Evolutionary conservation across 1,284 basidiomycete genomes (phyloP).

Genomic region (Papiliotrema fonsecae): DNA sequence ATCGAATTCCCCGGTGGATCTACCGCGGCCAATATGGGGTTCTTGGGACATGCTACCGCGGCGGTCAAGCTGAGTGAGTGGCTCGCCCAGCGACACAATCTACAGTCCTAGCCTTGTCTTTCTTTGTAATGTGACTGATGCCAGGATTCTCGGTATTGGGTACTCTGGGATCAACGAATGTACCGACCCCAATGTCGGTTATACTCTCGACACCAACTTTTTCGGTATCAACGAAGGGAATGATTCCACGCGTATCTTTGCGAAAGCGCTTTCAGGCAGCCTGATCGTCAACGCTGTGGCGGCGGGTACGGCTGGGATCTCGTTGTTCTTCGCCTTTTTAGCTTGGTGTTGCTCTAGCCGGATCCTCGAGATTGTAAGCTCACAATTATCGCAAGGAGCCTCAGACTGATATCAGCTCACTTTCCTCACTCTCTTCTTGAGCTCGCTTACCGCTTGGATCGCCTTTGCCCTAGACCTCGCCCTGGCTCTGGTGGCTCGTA

Average conservation of each 20-base stretch:
- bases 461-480: conserved; percentile 33
- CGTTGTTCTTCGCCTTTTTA: conserved; percentile 27
- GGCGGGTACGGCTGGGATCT: conserved; percentile 28
- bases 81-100: background rate
- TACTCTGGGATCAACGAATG: conserved; percentile 21
- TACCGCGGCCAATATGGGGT: conserved; percentile 25
- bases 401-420: conserved; percentile 17
- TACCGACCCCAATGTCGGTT: conserved; percentile 28
- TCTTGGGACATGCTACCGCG: conserved; percentile 32
- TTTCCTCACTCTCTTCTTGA: conserved; percentile 27
- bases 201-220: conserved; percentile 26
- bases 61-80: conserved; percentile 17
- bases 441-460: conserved; percentile 24
- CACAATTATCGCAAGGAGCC: background rate
- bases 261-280: conserved; percentile 18
- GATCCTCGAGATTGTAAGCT: conserved; percentile 30
- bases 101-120: background rate
- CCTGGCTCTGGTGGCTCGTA: conserved; percentile 28
- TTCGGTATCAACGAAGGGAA: conserved; percentile 10
- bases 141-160: conserved; percentile 15
- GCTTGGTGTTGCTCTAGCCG: conserved; percentile 31
- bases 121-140: background rate
- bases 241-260: conserved; percentile 5
- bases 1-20: conserved; percentile 49
- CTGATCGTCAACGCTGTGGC: conserved; percentile 40